phyloP scores from a whole-genome alignment of 1,284 basidiomycete species.

The Ceratobasidium sp. region DNA sequence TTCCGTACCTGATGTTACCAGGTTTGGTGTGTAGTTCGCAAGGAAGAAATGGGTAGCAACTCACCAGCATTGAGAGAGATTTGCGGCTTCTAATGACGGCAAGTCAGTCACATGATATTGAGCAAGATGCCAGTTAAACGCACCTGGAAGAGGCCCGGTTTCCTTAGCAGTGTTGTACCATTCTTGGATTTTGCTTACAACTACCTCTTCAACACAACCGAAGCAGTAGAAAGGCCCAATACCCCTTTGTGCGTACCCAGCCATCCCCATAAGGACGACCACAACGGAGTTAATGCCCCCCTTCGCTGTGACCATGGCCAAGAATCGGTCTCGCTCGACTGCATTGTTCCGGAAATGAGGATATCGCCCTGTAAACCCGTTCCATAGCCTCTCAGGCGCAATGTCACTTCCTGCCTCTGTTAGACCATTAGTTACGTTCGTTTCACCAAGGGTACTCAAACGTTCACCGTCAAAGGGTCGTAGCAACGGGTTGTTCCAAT shows the following conservation, averaged over 20 bases:
- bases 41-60: background rate
- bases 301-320: background rate
- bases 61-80: constrained; percentile 42
- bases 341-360: background rate
- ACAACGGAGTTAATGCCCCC: background rate
- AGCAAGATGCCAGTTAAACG: background rate
- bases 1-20: constrained; percentile 39
- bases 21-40: background rate
- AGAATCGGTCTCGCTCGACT: constrained; percentile 9
- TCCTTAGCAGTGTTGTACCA: constrained; percentile 40
- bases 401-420: background rate
- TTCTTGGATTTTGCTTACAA: constrained; percentile 4
- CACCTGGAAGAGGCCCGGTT: constrained; percentile 35
- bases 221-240: constrained; percentile 11
- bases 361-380: background rate
- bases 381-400: background rate
- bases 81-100: constrained; percentile 10
- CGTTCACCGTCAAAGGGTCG: constrained; percentile 11
- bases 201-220: constrained; percentile 3
- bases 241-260: constrained; percentile 1
- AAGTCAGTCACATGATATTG: background rate
- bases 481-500: background rate
- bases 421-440: background rate
- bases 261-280: background rate
- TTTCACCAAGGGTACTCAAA: background rate